Base-by-base conservation (phyloP, 2,329 filamentous ascomycete genomes). In the Aspergillus chevalieri region DNA sequence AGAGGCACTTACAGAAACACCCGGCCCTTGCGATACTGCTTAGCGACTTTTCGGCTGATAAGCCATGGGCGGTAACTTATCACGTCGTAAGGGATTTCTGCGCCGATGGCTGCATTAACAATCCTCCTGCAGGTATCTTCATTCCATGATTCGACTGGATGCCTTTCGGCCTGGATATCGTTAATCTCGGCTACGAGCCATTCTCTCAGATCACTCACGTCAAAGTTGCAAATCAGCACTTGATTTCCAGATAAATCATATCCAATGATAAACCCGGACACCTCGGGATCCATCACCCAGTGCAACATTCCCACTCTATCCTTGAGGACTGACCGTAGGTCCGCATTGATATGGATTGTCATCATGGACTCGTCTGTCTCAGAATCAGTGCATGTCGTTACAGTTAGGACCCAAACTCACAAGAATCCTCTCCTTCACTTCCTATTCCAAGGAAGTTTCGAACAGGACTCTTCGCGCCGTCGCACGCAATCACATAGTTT, bases 261-360 rank as follows among this genome's bases (percentile, higher is more conserved):
- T 0, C 65, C 70, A 30, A 75, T 74, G 22, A 75, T 71, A 53
- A 75, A 74, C 0, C 73, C 72, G 1, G 71, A 69, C 19, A 66
- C 68, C 5, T 63, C 61, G 1, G 73, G 72, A 44, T 75, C 72
- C 52, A 70, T 67, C 15, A 75, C 64, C 72, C 71, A 75, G 52
- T 74, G 69, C 2, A 75, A 56, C 71, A 75, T 74, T 4, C 73
- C 72, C 1, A 72, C 67, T 19, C 65, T 58, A 0, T 69, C 61
- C 3, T 61, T 59, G 0, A 75, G 56, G 0, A 75, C 57, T 1
- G 69, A 64, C 0, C 68, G 62, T 2, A 74, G 58, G 42, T 75
- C 60, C 0, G 71, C 69, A 38, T 72, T 72, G 52, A 75, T 68
- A 39, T 75, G 71, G 12, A 75, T 74, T 0, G 72, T 74, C 72